Conservation (phyloP, 805 yeast species). For the Vanderwaltozyma verrucispora region DNA sequence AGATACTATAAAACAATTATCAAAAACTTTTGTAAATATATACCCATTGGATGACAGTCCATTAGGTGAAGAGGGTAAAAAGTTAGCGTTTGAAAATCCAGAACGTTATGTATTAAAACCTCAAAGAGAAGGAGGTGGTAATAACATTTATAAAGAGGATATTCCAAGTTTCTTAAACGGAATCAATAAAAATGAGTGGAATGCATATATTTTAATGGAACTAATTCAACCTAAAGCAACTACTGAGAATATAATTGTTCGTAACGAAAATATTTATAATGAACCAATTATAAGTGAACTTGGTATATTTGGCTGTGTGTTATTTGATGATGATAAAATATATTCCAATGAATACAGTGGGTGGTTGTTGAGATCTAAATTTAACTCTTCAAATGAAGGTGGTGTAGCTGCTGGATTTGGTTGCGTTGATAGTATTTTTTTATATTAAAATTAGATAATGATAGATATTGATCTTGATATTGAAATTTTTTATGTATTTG, state of each 20-base stretch:
- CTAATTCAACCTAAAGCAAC: conserved; percentile 65
- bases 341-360: conserved; percentile 64
- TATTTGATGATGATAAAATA: conserved; percentile 60
- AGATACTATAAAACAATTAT: conserved; percentile 25
- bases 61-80: conserved; percentile 51
- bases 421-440: conserved; percentile 76
- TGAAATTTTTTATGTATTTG: too few species aligned
- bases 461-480: too few species aligned
- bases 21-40: conserved; percentile 67
- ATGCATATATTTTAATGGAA: conserved; percentile 89
- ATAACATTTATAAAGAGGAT: conserved; percentile 78
- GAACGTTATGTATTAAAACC: conserved; percentile 82
- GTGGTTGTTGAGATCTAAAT: conserved; percentile 79
- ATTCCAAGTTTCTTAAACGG: conserved; percentile 62
- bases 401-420: conserved; percentile 99
- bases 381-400: conserved; percentile 84
- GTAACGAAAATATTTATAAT: conserved; percentile 49
- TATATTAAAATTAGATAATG: conserved; percentile 20
- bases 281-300: conserved; percentile 83
- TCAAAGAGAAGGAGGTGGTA: conserved; percentile 98
- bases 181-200: conserved; percentile 66
- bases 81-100: conserved; percentile 58
- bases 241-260: conserved; percentile 55
- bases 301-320: conserved; percentile 77
- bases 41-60: conserved; percentile 72